phyloP scores from a whole-genome alignment of 2,329 filamentous ascomycete genomes.

The Plectosphaerella sp. region DNA sequence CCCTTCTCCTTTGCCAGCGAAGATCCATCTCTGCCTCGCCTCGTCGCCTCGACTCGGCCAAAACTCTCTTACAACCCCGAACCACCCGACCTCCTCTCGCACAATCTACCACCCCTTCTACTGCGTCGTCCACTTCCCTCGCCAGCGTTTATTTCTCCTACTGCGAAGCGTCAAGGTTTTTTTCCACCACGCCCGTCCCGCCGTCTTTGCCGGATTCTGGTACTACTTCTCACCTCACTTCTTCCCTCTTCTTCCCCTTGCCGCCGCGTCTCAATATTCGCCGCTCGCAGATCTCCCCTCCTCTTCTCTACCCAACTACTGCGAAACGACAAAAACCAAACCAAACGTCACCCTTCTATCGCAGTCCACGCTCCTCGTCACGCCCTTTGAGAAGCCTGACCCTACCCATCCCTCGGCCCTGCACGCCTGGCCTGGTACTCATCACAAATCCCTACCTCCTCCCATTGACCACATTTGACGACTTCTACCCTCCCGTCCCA shows the following conservation, averaged over 20 bases:
- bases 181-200: not conserved
- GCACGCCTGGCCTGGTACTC: not conserved
- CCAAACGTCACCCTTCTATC: not conserved
- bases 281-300: not conserved
- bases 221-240: not conserved
- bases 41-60: too few relatives aligned
- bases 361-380: not conserved
- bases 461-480: not conserved
- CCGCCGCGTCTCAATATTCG: too few relatives aligned
- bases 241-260: not conserved
- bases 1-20: too few relatives aligned
- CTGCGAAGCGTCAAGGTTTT: not conserved
- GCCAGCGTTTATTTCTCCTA: not conserved
- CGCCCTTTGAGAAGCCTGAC: not conserved
- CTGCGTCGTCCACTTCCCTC: too few relatives aligned
- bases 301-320: not conserved
- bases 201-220: not conserved
- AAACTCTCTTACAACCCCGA: not conserved
- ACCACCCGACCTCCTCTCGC: not conserved
- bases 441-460: not conserved
- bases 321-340: not conserved
- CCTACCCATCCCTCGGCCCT: not conserved
- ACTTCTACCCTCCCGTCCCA: not conserved
- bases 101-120: not conserved
- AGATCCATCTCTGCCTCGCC: too few relatives aligned